Evolutionary conservation across 2,329 filamentous ascomycete genomes (phyloP).

Genomic region (Aspergillus bombycis): DNA sequence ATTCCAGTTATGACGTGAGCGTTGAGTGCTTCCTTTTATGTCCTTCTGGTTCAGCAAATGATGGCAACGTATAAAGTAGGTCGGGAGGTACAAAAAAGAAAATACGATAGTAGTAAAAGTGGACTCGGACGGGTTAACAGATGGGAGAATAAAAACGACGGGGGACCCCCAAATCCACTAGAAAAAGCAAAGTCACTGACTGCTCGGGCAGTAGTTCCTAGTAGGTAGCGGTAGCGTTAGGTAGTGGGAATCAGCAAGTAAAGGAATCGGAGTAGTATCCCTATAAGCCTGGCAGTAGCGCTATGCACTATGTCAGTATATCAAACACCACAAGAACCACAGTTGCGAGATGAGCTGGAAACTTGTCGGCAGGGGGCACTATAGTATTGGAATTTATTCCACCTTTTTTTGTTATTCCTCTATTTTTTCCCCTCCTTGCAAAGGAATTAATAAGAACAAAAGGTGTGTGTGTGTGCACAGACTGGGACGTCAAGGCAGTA

Average conservation of each 20-base stretch:
- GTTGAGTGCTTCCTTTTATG: slow-evolving; percentile 9
- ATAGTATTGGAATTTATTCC: slow-evolving; percentile 10
- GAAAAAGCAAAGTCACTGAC: slow-evolving; percentile 3
- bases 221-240: slow-evolving; percentile 11
- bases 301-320: slow-evolving; percentile 24
- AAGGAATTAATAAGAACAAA: background rate
- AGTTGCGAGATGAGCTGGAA: slow-evolving; percentile 13
- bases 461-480: background rate
- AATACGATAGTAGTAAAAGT: background rate
- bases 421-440: slow-evolving; percentile 1
- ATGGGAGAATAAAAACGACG: slow-evolving; percentile 16
- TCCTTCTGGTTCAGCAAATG: background rate
- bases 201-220: background rate
- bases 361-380: slow-evolving; percentile 11
- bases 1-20: slow-evolving; percentile 34
- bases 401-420: background rate
- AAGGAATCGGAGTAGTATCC: slow-evolving; percentile 19
- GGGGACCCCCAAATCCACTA: slow-evolving; percentile 8
- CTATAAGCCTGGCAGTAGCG: slow-evolving; percentile 24
- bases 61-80: background rate
- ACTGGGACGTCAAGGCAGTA: slow-evolving; percentile 1
- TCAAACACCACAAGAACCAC: slow-evolving; percentile 18
- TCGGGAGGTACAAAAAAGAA: background rate
- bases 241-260: slow-evolving; percentile 18
- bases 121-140: slow-evolving; percentile 1